phyloP scores from a whole-genome alignment of 768 basidiomycete species.

The Harrya chromipes region DNA sequence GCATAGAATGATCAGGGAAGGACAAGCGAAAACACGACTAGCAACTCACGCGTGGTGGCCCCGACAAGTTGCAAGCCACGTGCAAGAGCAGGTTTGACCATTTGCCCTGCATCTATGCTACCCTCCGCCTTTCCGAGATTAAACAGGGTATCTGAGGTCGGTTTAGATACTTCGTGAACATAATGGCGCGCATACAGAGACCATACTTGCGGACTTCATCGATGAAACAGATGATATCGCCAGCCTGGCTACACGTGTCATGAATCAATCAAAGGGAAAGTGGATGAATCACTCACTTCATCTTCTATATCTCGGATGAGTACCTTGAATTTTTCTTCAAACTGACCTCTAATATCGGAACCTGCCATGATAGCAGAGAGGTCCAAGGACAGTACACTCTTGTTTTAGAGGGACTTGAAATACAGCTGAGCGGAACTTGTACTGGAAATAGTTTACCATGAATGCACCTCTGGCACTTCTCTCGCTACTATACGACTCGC shows the following conservation, averaged over 20 bases:
- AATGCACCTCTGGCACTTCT: slow-evolving; percentile 82
- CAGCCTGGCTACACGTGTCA: slow-evolving; percentile 45
- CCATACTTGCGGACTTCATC: slow-evolving; percentile 84
- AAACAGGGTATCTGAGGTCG: slow-evolving; percentile 62
- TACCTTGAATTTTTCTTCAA: slow-evolving; percentile 92
- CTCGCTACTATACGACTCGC: slow-evolving; percentile 83
- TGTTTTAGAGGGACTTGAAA: slow-evolving; percentile 73
- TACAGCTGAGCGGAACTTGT: neutral
- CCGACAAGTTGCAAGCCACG: slow-evolving; percentile 86
- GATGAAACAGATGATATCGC: slow-evolving; percentile 90
- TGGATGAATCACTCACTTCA: slow-evolving; percentile 45
- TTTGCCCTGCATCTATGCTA: slow-evolving; percentile 87
- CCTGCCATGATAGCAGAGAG: slow-evolving; percentile 83
- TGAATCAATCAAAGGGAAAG: slow-evolving; percentile 21
- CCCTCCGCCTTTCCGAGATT: slow-evolving; percentile 91
- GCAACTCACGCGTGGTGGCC: slow-evolving; percentile 75
- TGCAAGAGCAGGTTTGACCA: slow-evolving; percentile 91
- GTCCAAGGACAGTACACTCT: slow-evolving; percentile 86
- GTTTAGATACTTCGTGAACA: neutral
- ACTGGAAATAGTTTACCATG: neutral
- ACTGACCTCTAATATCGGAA: slow-evolving; percentile 87
- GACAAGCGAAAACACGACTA: neutral
- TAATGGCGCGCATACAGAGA: neutral
- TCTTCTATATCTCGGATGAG: slow-evolving; percentile 88
- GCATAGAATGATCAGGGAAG: neutral